These are phyloP conservation scores for Pseudozyma hubeiensis DNA, from an alignment of 1,284 basidiomycete genomes.

Conservation along the genomic window DNA sequence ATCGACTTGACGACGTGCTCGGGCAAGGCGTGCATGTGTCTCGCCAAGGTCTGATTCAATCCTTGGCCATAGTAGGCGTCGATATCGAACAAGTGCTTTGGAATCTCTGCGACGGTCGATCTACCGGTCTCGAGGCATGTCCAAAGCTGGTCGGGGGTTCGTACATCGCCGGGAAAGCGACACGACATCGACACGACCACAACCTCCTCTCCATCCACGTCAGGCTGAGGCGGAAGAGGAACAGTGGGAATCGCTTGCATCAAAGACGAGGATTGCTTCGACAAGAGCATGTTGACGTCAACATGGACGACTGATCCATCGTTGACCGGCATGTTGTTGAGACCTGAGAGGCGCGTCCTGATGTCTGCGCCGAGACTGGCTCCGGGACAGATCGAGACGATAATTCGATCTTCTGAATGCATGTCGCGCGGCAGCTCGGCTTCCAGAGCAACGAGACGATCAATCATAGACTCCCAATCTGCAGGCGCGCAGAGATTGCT, in stretches of 20 bases:
- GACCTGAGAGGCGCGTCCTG: slow-evolving; percentile 6
- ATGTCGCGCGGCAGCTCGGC: neutral
- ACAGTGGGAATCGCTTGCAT: neutral
- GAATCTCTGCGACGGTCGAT: slow-evolving; percentile 38
- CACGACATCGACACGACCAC: slow-evolving; percentile 52
- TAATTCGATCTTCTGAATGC: neutral
- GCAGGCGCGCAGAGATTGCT: slow-evolving; percentile 35
- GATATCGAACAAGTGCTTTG: slow-evolving; percentile 49
- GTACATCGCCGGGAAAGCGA: slow-evolving; percentile 50
- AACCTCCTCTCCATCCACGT: slow-evolving; percentile 41
- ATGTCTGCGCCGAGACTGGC: slow-evolving; percentile 28
- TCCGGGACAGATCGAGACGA: slow-evolving; percentile 37
- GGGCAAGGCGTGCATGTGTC: slow-evolving; percentile 47
- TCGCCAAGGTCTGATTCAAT: slow-evolving; percentile 39
- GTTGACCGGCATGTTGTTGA: neutral
- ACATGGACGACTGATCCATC: slow-evolving; percentile 5
- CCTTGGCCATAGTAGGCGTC: slow-evolving; percentile 42
- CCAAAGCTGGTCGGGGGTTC: slow-evolving; percentile 46
- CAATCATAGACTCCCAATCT: slow-evolving; percentile 35
- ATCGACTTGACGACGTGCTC: slow-evolving; percentile 40
- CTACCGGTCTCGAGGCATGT: slow-evolving; percentile 43
- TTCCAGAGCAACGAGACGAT: slow-evolving; percentile 14
- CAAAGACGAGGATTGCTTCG: neutral
- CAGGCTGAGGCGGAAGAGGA: slow-evolving; percentile 1
- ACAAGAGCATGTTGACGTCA: slow-evolving; percentile 14